A percentile compares a stretch with the other conserved stretches of the same genome.
Conservation (phyloP, 768 basidiomycete genomes). For the Podaxis rugospora region DNA sequence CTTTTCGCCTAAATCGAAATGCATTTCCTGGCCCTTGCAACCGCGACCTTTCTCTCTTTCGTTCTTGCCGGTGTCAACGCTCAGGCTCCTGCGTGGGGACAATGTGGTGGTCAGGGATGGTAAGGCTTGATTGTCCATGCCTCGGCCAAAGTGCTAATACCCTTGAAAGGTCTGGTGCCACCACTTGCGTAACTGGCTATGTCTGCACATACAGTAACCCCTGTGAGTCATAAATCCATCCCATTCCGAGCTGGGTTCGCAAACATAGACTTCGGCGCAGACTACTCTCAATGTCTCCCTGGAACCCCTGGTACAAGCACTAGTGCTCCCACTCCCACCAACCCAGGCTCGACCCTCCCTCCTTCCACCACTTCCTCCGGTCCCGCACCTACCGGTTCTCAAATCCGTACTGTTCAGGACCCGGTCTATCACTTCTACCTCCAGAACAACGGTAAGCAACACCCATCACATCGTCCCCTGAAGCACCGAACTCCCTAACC, state of each 20-base stretch:
- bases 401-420: conserved; percentile 47
- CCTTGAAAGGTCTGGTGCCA: conserved; percentile 33
- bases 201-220: conserved; percentile 35
- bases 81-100: conserved; percentile 37
- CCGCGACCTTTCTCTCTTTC: conserved; percentile 9
- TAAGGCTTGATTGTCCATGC: conserved; percentile 12
- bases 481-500: not conserved
- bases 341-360: conserved; percentile 20
- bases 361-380: conserved; percentile 27
- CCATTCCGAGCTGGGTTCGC: not conserved
- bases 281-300: conserved; percentile 53
- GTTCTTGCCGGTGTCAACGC: conserved; percentile 21
- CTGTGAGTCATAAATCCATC: conserved; percentile 22
- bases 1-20: conserved; percentile 11
- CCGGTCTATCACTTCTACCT: conserved; percentile 58
- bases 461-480: not conserved
- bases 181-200: conserved; percentile 39
- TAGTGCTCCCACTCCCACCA: conserved; percentile 24
- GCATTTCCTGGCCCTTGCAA: conserved; percentile 8
- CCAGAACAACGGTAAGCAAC: conserved; percentile 38
- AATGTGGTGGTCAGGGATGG: conserved; percentile 41
- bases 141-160: not conserved
- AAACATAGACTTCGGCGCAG: conserved; percentile 20
- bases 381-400: conserved; percentile 36
- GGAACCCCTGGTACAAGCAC: conserved; percentile 20